Percentiles rank a stretch among this genome's conserved stretches.
Evolutionary conservation across 768 basidiomycete genomes (phyloP).

Genomic region (Nidularia sp.): DNA sequence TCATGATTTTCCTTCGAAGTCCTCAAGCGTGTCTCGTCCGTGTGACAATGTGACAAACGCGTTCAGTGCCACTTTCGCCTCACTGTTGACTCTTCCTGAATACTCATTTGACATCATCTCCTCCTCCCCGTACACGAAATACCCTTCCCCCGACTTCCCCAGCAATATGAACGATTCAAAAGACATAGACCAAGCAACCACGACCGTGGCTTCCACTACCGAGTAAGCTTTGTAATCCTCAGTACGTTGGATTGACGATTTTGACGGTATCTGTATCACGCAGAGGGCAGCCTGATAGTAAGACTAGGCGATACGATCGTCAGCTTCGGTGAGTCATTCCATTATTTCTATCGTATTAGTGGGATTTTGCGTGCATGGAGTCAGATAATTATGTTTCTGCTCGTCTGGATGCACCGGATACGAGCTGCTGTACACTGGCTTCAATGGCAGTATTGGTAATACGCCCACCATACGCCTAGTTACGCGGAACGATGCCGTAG

Average conservation of each 20-base stretch:
- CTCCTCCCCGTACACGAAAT: not conserved
- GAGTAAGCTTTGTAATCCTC: slow-evolving; percentile 13
- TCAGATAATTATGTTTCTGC: too few species aligned
- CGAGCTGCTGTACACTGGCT: too few species aligned
- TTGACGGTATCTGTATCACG: slow-evolving; percentile 1
- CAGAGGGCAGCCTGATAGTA: slow-evolving; percentile 73
- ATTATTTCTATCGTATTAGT: not conserved
- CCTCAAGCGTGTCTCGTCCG: not conserved
- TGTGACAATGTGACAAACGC: not conserved
- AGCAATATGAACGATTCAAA: slow-evolving; percentile 1
- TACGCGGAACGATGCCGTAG: too few species aligned
- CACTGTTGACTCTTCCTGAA: not conserved
- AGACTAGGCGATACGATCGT: slow-evolving; percentile 90
- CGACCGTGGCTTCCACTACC: slow-evolving; percentile 13
- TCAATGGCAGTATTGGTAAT: too few species aligned
- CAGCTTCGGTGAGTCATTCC: slow-evolving; percentile 70
- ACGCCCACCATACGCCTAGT: too few species aligned
- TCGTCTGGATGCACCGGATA: too few species aligned
- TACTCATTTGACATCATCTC: not conserved
- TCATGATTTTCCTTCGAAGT: too few species aligned
- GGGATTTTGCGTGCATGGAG: too few species aligned
- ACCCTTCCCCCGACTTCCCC: not conserved
- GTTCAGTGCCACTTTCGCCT: not conserved
- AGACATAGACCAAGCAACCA: slow-evolving; percentile 22
- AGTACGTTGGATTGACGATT: not conserved